Percentiles rank a stretch among this genome's conserved stretches.
phyloP scores from a whole-genome alignment of 176 grass and related monocot species.

The Chloris gayana region DNA sequence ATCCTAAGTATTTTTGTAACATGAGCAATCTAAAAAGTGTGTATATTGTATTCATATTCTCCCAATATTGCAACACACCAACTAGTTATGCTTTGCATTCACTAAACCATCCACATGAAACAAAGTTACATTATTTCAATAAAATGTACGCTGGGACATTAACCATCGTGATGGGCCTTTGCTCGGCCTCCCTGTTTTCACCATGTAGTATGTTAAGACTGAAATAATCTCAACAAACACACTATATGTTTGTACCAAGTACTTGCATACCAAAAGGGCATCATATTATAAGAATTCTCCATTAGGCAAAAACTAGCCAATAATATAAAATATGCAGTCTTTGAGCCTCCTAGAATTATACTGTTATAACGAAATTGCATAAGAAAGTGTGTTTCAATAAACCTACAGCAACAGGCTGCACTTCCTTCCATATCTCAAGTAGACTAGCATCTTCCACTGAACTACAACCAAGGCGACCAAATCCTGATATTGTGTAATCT shows the following conservation, averaged over 20 bases:
- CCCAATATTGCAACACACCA: neutral
- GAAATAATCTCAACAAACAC: constrained; percentile 32
- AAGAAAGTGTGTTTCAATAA: constrained; percentile 21
- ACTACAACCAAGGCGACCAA: constrained; percentile 68
- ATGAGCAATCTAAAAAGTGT: neutral
- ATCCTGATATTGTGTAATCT: constrained; percentile 67
- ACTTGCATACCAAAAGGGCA: neutral
- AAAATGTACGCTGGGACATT: neutral
- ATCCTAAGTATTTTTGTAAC: constrained; percentile 15
- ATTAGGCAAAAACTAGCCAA: neutral
- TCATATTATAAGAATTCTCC: too few relatives aligned
- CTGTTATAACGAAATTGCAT: neutral
- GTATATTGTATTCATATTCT: neutral
- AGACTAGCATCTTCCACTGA: constrained; percentile 59
- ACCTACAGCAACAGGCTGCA: constrained; percentile 60
- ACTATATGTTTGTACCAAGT: neutral
- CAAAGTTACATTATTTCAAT: constrained; percentile 1
- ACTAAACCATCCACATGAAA: neutral
- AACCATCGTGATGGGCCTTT: neutral
- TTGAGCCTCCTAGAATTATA: constrained; percentile 17
- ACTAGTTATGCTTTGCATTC: neutral
- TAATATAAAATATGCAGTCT: constrained; percentile 31
- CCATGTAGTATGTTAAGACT: neutral
- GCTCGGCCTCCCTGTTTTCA: neutral
- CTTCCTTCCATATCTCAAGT: constrained; percentile 69